These are phyloP conservation scores for Fusarium sp. DNA, from an alignment of 2,329 filamentous ascomycete species.

Conservation along the genomic window DNA sequence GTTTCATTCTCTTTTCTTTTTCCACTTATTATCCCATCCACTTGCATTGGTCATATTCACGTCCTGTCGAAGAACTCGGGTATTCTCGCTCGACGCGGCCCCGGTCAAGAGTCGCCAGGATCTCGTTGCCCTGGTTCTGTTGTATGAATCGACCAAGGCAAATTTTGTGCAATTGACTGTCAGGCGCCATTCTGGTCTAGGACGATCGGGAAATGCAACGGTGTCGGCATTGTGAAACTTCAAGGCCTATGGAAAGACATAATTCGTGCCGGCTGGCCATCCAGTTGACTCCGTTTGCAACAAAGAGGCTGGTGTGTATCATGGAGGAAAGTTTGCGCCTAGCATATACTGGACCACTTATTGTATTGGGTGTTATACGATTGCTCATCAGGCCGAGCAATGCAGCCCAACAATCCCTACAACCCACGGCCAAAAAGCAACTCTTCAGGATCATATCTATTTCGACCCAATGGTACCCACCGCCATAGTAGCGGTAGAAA, in stretches of 20 bases:
- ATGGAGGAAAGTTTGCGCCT: constrained; percentile 9
- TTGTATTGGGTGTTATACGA: constrained; percentile 13
- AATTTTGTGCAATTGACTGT: background rate
- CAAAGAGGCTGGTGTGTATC: constrained; percentile 5
- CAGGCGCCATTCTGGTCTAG: constrained; percentile 5
- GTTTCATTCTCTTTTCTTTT: constrained; percentile 13
- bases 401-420: constrained; percentile 19
- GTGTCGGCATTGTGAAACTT: constrained; percentile 20
- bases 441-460: constrained; percentile 5
- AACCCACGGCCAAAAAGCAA: constrained; percentile 25
- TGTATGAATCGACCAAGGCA: background rate
- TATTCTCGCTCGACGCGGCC: background rate
- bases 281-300: background rate
- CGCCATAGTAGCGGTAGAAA: constrained; percentile 8
- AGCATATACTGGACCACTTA: background rate
- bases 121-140: background rate
- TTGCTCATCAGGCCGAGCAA: background rate
- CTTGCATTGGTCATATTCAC: background rate
- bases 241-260: background rate
- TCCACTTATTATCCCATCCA: background rate
- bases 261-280: background rate
- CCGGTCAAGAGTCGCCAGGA: background rate
- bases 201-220: constrained; percentile 13
- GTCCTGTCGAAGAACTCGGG: background rate
- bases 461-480: constrained; percentile 28